Evolutionary conservation across 352 stramenopile species (phyloP).

Genomic region (Globisporangium emineosum): DNA sequence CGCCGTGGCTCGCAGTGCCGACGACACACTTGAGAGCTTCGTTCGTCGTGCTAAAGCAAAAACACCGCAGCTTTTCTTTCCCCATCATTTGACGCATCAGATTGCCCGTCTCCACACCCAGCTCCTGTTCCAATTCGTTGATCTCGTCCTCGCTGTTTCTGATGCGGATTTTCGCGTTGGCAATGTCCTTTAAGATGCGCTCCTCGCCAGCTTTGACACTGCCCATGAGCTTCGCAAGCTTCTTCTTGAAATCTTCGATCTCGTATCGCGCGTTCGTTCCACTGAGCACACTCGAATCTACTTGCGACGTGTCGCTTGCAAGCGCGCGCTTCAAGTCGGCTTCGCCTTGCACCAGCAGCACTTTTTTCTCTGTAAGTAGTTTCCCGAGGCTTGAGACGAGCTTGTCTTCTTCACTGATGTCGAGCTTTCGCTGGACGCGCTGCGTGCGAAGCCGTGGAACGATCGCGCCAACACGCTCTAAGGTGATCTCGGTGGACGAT

Average conservation of each 20-base stretch:
- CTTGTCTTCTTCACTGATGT: conserved; percentile 56
- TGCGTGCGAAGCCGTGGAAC: conserved; percentile 56
- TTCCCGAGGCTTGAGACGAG: conserved; percentile 46
- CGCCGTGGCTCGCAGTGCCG: conserved; percentile 61
- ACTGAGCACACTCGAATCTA: conserved; percentile 66
- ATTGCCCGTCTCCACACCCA: conserved; percentile 59
- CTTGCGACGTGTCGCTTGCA: conserved; percentile 55
- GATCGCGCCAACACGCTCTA: conserved; percentile 67
- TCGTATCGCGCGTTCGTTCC: conserved; percentile 60
- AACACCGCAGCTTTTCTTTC: conserved; percentile 67
- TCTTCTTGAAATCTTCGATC: conserved; percentile 75
- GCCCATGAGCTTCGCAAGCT: conserved; percentile 66
- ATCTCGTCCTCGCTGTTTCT: conserved; percentile 69
- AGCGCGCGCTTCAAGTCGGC: conserved; percentile 62
- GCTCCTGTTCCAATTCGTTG: conserved; percentile 58
- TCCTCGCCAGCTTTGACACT: conserved; percentile 55
- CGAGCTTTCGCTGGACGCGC: conserved; percentile 53
- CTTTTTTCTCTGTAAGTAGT: conserved; percentile 55
- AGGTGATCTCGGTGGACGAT: conserved; percentile 50
- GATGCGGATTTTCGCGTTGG: conserved; percentile 62
- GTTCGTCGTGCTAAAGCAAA: conserved; percentile 71
- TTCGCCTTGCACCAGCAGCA: conserved; percentile 53
- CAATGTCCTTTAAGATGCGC: conserved; percentile 53
- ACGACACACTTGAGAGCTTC: conserved; percentile 71
- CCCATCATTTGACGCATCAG: conserved; percentile 72